phyloP scores from a whole-genome alignment of 176 grass and related monocot genomes.

The Zizania latifolia region DNA sequence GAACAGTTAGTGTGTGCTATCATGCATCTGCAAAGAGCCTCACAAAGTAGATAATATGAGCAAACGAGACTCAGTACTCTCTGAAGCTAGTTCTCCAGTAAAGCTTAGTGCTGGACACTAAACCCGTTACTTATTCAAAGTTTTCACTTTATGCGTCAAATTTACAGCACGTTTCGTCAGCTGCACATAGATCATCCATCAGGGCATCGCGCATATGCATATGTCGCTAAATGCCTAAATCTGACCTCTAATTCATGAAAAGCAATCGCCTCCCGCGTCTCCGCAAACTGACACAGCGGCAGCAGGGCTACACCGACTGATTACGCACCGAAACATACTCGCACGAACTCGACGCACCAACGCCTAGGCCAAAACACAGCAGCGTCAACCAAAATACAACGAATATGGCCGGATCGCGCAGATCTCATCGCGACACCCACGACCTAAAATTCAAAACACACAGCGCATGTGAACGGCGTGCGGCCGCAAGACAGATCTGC shows the following conservation, averaged over 20 bases:
- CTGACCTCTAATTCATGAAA: neutral
- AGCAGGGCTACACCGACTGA: neutral
- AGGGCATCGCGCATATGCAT: neutral
- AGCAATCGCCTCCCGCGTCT: neutral
- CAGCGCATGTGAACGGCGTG: neutral
- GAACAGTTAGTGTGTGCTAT: neutral
- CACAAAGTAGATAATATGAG: neutral
- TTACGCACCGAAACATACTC: neutral
- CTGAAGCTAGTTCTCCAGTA: neutral
- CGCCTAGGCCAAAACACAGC: neutral
- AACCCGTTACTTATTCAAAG: neutral
- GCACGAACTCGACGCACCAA: neutral
- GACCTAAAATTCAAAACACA: constrained; percentile 23
- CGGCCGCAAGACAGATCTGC: constrained; percentile 12
- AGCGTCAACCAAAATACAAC: neutral
- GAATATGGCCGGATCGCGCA: neutral
- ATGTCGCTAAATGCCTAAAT: neutral
- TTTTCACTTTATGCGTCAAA: neutral
- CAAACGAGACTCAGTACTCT: neutral
- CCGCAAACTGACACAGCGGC: neutral
- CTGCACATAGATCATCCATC: neutral
- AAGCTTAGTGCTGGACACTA: neutral
- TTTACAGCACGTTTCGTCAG: neutral
- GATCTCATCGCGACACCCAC: constrained; percentile 22
- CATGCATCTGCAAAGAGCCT: neutral